A percentile compares a stretch with the other conserved stretches of the same genome.
phyloP scores from a whole-genome alignment of 345 rosid genomes.

The Passiflora organensis region DNA sequence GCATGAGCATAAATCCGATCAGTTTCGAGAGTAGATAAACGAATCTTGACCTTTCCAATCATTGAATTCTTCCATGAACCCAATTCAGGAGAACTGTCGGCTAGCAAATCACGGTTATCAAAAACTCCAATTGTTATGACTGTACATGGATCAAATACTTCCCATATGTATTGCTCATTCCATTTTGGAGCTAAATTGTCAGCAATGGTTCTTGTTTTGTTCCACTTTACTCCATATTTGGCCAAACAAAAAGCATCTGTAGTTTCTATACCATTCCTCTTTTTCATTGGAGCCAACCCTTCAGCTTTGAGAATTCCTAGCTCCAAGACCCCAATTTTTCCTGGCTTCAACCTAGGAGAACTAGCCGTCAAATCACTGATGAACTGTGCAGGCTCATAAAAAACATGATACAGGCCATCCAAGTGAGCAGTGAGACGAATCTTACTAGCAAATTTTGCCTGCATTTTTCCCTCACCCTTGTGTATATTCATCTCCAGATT shows the following conservation, averaged over 20 bases:
- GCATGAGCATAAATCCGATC: constrained; percentile 39
- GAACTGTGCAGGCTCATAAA: constrained; percentile 44
- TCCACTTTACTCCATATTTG: constrained; percentile 43
- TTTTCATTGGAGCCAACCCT: constrained; percentile 36
- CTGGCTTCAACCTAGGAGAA: constrained; percentile 33
- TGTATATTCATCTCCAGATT: constrained; percentile 26
- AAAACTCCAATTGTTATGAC: constrained; percentile 38
- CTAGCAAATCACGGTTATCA: constrained; percentile 34
- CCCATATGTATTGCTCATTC: constrained; percentile 47
- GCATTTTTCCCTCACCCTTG: constrained; percentile 20
- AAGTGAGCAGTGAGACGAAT: constrained; percentile 35
- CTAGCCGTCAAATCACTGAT: constrained; percentile 49
- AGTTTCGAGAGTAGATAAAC: constrained; percentile 39
- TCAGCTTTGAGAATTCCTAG: constrained; percentile 46
- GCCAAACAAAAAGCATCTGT: constrained; percentile 52
- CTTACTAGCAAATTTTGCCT: constrained; percentile 35
- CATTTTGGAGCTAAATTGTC: constrained; percentile 34
- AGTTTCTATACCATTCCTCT: constrained; percentile 38
- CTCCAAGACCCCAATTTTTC: constrained; percentile 41
- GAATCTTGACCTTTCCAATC: constrained; percentile 54
- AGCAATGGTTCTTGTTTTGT: constrained; percentile 33
- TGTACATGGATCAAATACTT: constrained; percentile 39
- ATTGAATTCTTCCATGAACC: constrained; percentile 29
- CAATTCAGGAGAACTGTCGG: constrained; percentile 5
- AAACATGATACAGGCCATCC: constrained; percentile 57